These are phyloP conservation scores for Podospora anserina DNA, from an alignment of 495 filamentous ascomycete genomes.

Conservation along the genomic window DNA sequence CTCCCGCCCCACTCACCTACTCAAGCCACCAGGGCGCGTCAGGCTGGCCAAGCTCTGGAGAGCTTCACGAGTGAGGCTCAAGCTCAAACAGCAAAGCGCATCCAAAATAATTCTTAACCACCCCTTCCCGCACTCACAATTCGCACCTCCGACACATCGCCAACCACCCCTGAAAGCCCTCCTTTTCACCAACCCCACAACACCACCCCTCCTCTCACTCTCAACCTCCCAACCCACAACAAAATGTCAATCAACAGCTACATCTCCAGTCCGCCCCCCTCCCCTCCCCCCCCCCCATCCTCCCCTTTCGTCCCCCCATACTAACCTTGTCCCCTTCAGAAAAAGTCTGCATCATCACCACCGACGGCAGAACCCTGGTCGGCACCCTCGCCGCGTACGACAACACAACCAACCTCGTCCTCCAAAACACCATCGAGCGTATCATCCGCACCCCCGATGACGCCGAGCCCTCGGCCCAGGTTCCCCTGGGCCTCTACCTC, in stretches of 20 bases:
- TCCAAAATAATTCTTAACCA: neutral
- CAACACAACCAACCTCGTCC: constrained; percentile 85
- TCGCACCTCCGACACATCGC: neutral
- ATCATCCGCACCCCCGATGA: constrained; percentile 83
- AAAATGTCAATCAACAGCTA: constrained; percentile 30
- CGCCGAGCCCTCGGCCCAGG: constrained; percentile 72
- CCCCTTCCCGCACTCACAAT: neutral
- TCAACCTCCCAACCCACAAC: neutral
- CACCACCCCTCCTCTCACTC: neutral
- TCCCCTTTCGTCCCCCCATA: constrained; percentile 2
- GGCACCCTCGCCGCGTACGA: constrained; percentile 85
- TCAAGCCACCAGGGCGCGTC: neutral
- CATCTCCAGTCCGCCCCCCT: constrained; percentile 35
- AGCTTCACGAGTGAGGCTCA: neutral
- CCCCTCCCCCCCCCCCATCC: neutral
- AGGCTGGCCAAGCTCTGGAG: neutral
- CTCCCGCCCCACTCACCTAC: neutral
- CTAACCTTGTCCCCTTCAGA: constrained; percentile 53
- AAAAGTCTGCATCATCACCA: constrained; percentile 85
- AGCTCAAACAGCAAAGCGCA: neutral
- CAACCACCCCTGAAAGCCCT: neutral
- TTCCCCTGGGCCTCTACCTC: constrained; percentile 83
- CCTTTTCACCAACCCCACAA: neutral
- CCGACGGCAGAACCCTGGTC: constrained; percentile 84
- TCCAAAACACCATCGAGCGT: constrained; percentile 79